Evolutionary conservation across 2,329 filamentous ascomycete genomes (phyloP), one percentile per base, ranked within the genome.

Genomic region (Paecilomyces niveus): DNA sequence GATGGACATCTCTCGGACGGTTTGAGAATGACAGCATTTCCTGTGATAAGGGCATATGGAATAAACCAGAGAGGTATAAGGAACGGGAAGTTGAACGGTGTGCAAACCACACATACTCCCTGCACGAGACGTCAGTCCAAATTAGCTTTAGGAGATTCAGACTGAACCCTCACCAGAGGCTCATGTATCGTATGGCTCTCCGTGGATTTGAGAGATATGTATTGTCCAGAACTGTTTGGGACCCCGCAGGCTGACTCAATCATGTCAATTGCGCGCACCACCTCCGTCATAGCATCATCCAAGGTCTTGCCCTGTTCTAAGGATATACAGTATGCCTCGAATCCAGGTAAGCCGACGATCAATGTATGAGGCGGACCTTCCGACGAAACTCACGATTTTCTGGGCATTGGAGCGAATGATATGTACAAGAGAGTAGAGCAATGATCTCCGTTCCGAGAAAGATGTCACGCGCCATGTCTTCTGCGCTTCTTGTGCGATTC

Each of bases 1-100:
- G 84, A 84, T 5, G 85, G 85, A 62, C 86, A 84, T 58, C 85
- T 82, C 72, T 88, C 85, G 1, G 85, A 87, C 7, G 85, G 85
- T 77, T 88, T 88, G 65, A 88, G 77, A 64, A 88, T 77, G 61
- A 85, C 73, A 26, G 81, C 84, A 76, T 88, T 88, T 57, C 85
- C 85, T 29, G 83, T 85, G 33, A 55, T 55, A 45, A 55, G 54
- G 18, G 54, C 54, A 24, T 55, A 55, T 31, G 54, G 54, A n/a
- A 55, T 55, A 24, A 45, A 55, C 54, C 54, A 55, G 3, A 55
- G 54, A 21, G 54, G 54, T 22, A 55, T 55, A 2, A 55, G 22
- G 29, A 55, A 55, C 8, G 54, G 54, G 21, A 55, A 55, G 39
- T 55, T 55, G 35, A 55, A 55, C 22, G 54, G 54, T 11, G 50